Percentiles rank a stretch among this genome's conserved stretches.
Evolutionary conservation across 257 asterid species (phyloP).

Genomic region (Nicotiana benthamiana): DNA sequence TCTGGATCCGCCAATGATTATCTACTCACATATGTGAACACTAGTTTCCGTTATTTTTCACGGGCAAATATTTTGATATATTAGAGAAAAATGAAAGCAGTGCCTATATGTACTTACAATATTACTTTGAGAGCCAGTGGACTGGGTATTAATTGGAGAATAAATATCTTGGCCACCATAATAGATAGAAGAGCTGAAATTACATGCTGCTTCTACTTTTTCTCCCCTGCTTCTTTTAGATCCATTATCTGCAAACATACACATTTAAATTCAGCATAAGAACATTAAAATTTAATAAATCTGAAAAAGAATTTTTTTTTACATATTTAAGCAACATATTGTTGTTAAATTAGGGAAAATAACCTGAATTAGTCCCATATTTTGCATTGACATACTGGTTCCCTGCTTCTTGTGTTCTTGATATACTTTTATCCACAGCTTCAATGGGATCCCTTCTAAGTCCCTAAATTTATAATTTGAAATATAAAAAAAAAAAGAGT

Average conservation of each 20-base stretch:
- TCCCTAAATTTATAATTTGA: slow-evolving; percentile 24
- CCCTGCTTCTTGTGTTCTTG: slow-evolving; percentile 20
- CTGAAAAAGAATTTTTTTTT: background rate
- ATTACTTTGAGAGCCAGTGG: background rate
- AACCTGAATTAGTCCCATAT: slow-evolving; percentile 34
- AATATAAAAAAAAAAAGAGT: too few relatives aligned
- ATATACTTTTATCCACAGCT: slow-evolving; percentile 12
- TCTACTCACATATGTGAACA: too few relatives aligned
- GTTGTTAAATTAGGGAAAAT: background rate
- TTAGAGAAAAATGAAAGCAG: background rate
- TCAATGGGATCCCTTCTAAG: slow-evolving; percentile 37
- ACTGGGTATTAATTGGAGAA: background rate
- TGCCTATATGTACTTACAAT: background rate
- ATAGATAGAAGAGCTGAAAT: slow-evolving; percentile 4
- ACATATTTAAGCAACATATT: background rate
- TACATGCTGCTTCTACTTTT: background rate
- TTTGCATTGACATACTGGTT: slow-evolving; percentile 10
- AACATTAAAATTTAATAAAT: background rate
- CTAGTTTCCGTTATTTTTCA: too few relatives aligned
- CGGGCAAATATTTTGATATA: background rate
- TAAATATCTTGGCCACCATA: slow-evolving; percentile 13
- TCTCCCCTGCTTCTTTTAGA: background rate
- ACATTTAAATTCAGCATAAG: background rate
- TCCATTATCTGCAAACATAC: background rate
- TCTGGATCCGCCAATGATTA: too few relatives aligned